phyloP scores from a whole-genome alignment of 495 filamentous ascomycete genomes.

The Penicillium cinerascens region DNA sequence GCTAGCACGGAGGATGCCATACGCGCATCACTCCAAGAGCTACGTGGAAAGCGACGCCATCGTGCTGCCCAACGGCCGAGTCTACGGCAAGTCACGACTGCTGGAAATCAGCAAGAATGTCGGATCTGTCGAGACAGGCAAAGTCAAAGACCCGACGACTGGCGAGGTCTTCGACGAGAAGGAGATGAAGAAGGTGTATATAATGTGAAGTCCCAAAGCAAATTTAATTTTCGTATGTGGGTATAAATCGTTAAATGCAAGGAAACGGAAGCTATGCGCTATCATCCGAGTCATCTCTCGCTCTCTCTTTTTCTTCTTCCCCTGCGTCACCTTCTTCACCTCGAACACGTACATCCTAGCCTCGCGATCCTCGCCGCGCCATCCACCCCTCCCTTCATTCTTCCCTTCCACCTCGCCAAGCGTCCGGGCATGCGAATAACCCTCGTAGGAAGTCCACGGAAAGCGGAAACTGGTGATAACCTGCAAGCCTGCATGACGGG shows the following conservation, averaged over 20 bases:
- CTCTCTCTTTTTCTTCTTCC: slow-evolving; percentile 34
- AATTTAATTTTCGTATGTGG: not conserved
- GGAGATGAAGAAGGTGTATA: slow-evolving; percentile 84
- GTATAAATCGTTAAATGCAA: not conserved
- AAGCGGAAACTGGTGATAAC: slow-evolving; percentile 79
- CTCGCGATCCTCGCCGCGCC: slow-evolving; percentile 75
- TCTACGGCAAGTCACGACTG: slow-evolving; percentile 76
- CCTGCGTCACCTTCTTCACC: slow-evolving; percentile 51
- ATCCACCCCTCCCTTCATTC: slow-evolving; percentile 53
- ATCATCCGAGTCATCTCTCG: slow-evolving; percentile 44
- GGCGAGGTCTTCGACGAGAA: slow-evolving; percentile 59
- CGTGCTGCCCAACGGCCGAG: slow-evolving; percentile 79
- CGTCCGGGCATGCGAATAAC: slow-evolving; percentile 85
- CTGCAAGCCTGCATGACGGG: slow-evolving; percentile 68
- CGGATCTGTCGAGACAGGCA: slow-evolving; percentile 44
- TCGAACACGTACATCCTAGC: slow-evolving; percentile 79
- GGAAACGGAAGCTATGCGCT: slow-evolving; percentile 28
- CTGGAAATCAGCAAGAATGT: slow-evolving; percentile 70
- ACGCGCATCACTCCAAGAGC: slow-evolving; percentile 91
- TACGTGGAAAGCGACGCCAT: slow-evolving; percentile 83
- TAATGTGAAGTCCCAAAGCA: slow-evolving; percentile 50
- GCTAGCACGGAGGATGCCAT: slow-evolving; percentile 81
- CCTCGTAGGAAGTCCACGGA: slow-evolving; percentile 68
- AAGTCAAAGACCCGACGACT: slow-evolving; percentile 79
- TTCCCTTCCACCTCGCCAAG: slow-evolving; percentile 69